These are phyloP conservation scores for Chaetomiaceae sp. DNA, from an alignment of 2,329 filamentous ascomycete genomes.

Conservation along the genomic window DNA sequence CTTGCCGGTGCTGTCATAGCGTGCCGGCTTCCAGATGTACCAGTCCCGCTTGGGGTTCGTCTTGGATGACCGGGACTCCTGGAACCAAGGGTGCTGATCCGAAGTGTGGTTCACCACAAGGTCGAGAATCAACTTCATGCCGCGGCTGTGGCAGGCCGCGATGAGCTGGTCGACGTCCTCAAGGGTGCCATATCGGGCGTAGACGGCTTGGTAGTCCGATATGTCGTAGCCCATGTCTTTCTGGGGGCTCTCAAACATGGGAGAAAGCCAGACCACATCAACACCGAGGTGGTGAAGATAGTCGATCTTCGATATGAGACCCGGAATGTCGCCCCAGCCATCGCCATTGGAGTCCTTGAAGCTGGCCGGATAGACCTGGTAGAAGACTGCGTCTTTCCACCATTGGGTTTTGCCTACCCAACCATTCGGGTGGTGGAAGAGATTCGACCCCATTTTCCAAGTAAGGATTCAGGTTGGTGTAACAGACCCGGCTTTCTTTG, in stretches of 20 bases:
- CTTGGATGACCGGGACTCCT: slow-evolving; percentile 56
- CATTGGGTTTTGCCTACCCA: slow-evolving; percentile 18
- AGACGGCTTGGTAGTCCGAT: slow-evolving; percentile 54
- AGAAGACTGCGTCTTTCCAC: slow-evolving; percentile 25
- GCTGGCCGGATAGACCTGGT: slow-evolving; percentile 53
- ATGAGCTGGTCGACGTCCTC: slow-evolving; percentile 60
- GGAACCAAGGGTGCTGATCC: slow-evolving; percentile 66
- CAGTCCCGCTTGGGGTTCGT: slow-evolving; percentile 60
- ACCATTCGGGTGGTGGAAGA: slow-evolving; percentile 4
- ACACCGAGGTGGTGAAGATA: slow-evolving; percentile 59
- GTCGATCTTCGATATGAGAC: slow-evolving; percentile 60
- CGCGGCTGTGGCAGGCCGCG: slow-evolving; percentile 52
- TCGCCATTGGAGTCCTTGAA: slow-evolving; percentile 56
- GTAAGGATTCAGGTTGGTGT: too few species aligned
- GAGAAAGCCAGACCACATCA: slow-evolving; percentile 56
- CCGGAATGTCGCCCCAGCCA: slow-evolving; percentile 61
- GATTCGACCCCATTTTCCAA: slow-evolving; percentile 3
- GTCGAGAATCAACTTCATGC: slow-evolving; percentile 68
- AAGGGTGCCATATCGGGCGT: slow-evolving; percentile 56
- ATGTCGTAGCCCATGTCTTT: slow-evolving; percentile 61
- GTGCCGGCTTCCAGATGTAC: slow-evolving; percentile 31
- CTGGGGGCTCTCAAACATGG: slow-evolving; percentile 50
- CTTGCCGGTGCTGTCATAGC: slow-evolving; percentile 49
- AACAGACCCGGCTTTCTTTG: too few species aligned
- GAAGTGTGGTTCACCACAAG: slow-evolving; percentile 75